Conservation (phyloP, 148 eudicot genomes). For the Amaranthus cruentus region DNA sequence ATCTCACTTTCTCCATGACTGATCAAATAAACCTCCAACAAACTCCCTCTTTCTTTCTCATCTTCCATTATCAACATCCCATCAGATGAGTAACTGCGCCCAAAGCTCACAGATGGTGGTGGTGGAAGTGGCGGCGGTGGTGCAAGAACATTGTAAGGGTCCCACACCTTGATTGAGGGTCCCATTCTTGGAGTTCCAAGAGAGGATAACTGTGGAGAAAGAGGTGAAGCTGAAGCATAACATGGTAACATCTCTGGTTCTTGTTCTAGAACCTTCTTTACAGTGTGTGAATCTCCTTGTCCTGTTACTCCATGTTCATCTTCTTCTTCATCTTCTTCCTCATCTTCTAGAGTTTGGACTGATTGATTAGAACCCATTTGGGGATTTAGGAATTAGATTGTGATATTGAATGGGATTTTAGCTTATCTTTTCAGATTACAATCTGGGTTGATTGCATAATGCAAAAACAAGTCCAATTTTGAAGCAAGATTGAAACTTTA, state of each 20-base stretch:
- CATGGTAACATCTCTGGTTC: conserved; percentile 99
- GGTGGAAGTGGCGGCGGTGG: conserved; percentile 61
- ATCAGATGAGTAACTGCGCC: conserved; percentile 44
- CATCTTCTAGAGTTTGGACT: conserved; percentile 47
- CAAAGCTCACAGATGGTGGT: conserved; percentile 41
- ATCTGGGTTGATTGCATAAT: conserved; percentile 21
- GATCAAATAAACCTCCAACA: conserved; percentile 70
- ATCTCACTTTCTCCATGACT: conserved; percentile 82
- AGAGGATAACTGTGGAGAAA: conserved; percentile 88
- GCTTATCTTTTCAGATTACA: conserved; percentile 5
- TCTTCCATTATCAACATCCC: conserved; percentile 34
- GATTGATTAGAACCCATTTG: conserved; percentile 83
- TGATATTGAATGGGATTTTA: neutral
- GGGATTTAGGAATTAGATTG: neutral
- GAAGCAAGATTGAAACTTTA: neutral
- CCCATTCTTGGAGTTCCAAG: conserved; percentile 82
- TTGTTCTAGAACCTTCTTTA: conserved; percentile 77
- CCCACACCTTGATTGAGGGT: conserved; percentile 99
- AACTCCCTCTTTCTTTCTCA: conserved; percentile 24
- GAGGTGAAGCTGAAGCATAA: conserved; percentile 91
- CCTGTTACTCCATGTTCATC: conserved; percentile 31
- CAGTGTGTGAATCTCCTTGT: conserved; percentile 26
- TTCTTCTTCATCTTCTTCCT: conserved; percentile 53
- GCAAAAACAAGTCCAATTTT: neutral
- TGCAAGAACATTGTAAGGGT: conserved; percentile 88